Base-by-base conservation (phyloP, 345 rosid species). In the Rhodamnia rubescens region DNA sequence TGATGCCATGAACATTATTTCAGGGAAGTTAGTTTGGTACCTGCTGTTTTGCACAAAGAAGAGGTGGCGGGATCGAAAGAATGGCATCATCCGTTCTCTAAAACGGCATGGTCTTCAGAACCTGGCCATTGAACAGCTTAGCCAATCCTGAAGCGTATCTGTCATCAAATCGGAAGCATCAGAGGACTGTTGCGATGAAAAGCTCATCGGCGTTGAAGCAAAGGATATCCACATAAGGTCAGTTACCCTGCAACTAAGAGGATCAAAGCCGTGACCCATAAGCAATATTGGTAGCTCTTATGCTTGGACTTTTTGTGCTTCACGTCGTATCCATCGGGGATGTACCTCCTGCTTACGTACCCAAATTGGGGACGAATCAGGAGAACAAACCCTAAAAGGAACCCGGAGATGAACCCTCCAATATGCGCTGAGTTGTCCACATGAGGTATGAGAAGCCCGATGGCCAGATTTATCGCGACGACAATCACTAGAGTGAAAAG, bases 371-470 rank as follows among this genome's bases (percentile, higher is more conserved):
- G 99, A 56, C 99, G 97, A 47, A 98, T 86, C 53, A 98, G 92
- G 84, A 98, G 87, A 44, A 96, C 86, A 75, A 98, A 98, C 53
- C 99, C 99, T 0, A 96, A 93, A 50, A 95, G 92, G 84, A 94
- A 92, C 56, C 99, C 99, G 0, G 95, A 87, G 40, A 92, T 11
- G 86, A 96, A 96, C 55, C 99, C 99, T 87, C 99, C 99, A 52
- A 92, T 92, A 84, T 98, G 99, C 44, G 99, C 99, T 22, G 95
- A 94, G 90, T 94, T 98, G 86, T 98, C 98, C 26, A 96, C 97
- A 15, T 92, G 92, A 82, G 97, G 98, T 85, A 96, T 89, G 85
- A 93, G 78, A 3, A 83, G 7, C 78, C 99, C 98, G 1, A 96
- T 90, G 8, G 92, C 96, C 89, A 98, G 89, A 88, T 98, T 97